Percentiles rank a stretch among this genome's conserved stretches.
These are phyloP conservation scores for Nothophoma quercina DNA, from an alignment of 2,329 filamentous ascomycete genomes.

Conservation along the genomic window DNA sequence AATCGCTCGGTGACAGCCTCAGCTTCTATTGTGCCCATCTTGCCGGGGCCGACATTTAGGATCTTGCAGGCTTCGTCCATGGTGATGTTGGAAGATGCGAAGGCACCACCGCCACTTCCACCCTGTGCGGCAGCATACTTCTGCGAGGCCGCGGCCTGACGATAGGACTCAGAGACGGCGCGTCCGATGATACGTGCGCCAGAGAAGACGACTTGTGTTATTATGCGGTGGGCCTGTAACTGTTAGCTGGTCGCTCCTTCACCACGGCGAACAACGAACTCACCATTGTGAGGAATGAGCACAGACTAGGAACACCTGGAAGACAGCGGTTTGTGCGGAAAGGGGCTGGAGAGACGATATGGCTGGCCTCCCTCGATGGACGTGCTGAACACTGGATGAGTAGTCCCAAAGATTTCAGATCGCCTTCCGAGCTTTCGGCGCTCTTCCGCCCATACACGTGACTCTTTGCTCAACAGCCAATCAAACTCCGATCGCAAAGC, in stretches of 20 bases:
- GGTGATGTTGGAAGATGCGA: conserved; percentile 76
- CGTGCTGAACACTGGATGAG: conserved; percentile 25
- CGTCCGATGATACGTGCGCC: conserved; percentile 91
- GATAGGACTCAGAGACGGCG: conserved; percentile 92
- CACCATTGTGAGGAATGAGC: conserved; percentile 35
- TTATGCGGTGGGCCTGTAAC: conserved; percentile 85
- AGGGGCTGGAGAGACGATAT: conserved; percentile 4
- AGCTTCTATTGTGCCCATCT: conserved; percentile 77
- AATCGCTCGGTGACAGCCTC: conserved; percentile 85
- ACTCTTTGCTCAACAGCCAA: conserved; percentile 30
- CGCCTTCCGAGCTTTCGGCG: conserved; percentile 40
- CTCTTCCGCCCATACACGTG: conserved; percentile 35
- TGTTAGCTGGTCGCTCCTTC: conserved; percentile 29
- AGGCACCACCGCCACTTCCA: conserved; percentile 58
- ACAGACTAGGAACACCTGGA: neutral
- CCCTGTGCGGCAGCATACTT: conserved; percentile 79
- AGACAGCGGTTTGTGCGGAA: neutral
- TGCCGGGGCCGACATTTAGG: conserved; percentile 90
- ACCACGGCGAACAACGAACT: conserved; percentile 8
- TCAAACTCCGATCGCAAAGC: conserved; percentile 45
- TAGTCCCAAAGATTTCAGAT: conserved; percentile 21
- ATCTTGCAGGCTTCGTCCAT: conserved; percentile 98
- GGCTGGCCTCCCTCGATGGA: conserved; percentile 19
- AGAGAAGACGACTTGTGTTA: conserved; percentile 90
- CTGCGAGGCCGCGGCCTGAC: conserved; percentile 88